Percentiles rank a stretch among this genome's conserved stretches.
These are phyloP conservation scores for Senna siamea DNA, from an alignment of 306 rosid genomes.

Conservation along the genomic window DNA sequence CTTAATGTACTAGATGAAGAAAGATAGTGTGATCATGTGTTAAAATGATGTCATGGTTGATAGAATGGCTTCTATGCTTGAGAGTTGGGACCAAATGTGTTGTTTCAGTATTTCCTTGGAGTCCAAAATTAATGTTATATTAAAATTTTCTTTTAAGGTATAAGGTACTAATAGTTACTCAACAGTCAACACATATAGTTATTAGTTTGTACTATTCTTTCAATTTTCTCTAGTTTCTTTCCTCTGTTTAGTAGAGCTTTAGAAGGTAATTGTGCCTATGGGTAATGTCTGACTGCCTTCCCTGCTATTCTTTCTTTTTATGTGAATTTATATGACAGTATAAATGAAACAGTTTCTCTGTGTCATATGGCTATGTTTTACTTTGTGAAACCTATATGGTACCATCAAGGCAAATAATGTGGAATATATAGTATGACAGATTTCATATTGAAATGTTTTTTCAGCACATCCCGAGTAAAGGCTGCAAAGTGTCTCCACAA, in stretches of 20 bases:
- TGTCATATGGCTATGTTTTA: background rate
- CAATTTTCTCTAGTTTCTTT: background rate
- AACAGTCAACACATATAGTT: conserved; percentile 16
- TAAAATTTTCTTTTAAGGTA: conserved; percentile 17
- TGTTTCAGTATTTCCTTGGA: conserved; percentile 19
- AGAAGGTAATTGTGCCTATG: conserved; percentile 24
- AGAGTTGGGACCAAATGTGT: conserved; percentile 15
- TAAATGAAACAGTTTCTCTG: background rate
- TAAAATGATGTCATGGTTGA: conserved; percentile 6
- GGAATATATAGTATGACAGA: conserved; percentile 11
- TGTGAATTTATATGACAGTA: conserved; percentile 22
- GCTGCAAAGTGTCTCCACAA: conserved; percentile 11
- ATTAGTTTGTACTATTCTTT: conserved; percentile 10
- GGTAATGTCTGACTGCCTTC: background rate
- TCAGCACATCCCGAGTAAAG: background rate
- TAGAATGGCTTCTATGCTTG: conserved; percentile 24
- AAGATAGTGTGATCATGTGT: conserved; percentile 11
- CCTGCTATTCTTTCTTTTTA: conserved; percentile 6
- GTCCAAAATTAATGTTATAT: conserved; percentile 18
- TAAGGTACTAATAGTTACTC: conserved; percentile 12
- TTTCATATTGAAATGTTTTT: background rate
- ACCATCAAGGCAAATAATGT: conserved; percentile 26
- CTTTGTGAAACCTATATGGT: conserved; percentile 12
- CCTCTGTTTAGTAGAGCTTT: conserved; percentile 9
- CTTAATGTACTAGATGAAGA: conserved; percentile 17